A percentile compares a stretch with the other conserved stretches of the same genome.
Conservation (phyloP, 176 grass and related monocot genomes). For the Ananas comosus region DNA sequence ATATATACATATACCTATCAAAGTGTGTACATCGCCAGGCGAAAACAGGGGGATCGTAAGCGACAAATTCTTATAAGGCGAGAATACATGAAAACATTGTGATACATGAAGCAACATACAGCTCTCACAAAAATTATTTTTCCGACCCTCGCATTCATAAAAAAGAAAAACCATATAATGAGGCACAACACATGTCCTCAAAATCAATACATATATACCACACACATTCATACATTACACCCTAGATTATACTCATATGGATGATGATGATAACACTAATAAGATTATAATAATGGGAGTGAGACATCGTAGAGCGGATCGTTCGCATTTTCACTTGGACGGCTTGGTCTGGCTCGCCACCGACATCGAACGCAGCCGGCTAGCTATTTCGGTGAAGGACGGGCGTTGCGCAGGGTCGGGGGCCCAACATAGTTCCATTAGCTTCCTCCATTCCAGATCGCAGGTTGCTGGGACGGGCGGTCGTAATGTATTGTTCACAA, state of each 20-base stretch:
- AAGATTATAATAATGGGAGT: neutral
- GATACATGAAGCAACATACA: neutral
- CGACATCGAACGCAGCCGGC: slow-evolving; percentile 57
- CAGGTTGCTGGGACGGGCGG: slow-evolving; percentile 57
- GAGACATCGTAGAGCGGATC: neutral
- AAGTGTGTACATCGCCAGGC: no score
- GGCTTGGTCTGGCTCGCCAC: slow-evolving; percentile 32
- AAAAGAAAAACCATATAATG: neutral
- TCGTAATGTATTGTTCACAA: slow-evolving; percentile 75
- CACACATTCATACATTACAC: no score
- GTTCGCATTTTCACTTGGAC: slow-evolving; percentile 14
- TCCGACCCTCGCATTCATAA: neutral
- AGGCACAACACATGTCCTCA: neutral
- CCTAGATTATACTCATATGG: no score
- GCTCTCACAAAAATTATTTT: neutral
- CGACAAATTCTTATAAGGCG: no score
- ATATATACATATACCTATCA: no score
- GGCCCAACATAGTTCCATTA: slow-evolving; percentile 84
- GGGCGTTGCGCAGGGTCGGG: slow-evolving; percentile 64
- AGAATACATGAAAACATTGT: no score
- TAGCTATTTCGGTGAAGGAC: slow-evolving; percentile 71
- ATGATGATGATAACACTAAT: neutral
- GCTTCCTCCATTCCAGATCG: slow-evolving; percentile 56
- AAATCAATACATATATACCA: neutral
- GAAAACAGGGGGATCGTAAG: no score